Evolutionary conservation across 2,329 filamentous ascomycete species (phyloP).

Genomic region (Fusarium guadeloupense): DNA sequence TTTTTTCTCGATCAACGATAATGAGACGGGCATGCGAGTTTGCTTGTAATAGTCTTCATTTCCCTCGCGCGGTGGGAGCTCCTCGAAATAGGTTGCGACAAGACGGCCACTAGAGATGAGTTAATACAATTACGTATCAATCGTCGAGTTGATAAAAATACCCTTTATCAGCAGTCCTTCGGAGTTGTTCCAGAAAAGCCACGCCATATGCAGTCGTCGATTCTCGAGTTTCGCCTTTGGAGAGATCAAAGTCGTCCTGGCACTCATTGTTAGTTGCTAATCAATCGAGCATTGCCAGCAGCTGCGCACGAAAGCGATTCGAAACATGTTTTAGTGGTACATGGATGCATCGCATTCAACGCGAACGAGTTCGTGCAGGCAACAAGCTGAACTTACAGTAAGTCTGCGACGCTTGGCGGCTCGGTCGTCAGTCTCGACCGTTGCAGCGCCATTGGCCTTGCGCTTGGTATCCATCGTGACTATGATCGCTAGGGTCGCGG

Average conservation of each 20-base stretch:
- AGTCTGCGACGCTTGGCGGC: conserved; percentile 65
- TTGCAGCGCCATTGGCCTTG: conserved; percentile 60
- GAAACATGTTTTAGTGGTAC: neutral
- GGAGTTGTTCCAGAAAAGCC: conserved; percentile 78
- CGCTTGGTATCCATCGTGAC: conserved; percentile 65
- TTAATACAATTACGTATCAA: conserved; percentile 31
- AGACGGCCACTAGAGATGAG: conserved; percentile 68
- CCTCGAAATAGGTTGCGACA: conserved; percentile 79
- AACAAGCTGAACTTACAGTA: conserved; percentile 56
- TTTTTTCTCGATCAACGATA: conserved; percentile 80
- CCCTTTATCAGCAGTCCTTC: conserved; percentile 83
- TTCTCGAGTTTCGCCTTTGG: conserved; percentile 69
- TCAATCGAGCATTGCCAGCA: neutral
- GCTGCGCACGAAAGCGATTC: neutral
- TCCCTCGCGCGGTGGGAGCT: conserved; percentile 69
- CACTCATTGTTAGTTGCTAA: conserved; percentile 16
- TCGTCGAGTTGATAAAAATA: conserved; percentile 53
- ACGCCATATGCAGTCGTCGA: conserved; percentile 77
- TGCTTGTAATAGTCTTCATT: conserved; percentile 81
- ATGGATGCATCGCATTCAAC: neutral
- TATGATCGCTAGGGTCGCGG: conserved; percentile 37
- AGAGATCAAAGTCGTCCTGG: conserved; percentile 57
- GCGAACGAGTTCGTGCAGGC: conserved; percentile 11
- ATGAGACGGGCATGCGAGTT: conserved; percentile 80
- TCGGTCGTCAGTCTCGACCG: conserved; percentile 61